phyloP scores from a whole-genome alignment of 768 basidiomycete species.

The Trametes cubensis region DNA sequence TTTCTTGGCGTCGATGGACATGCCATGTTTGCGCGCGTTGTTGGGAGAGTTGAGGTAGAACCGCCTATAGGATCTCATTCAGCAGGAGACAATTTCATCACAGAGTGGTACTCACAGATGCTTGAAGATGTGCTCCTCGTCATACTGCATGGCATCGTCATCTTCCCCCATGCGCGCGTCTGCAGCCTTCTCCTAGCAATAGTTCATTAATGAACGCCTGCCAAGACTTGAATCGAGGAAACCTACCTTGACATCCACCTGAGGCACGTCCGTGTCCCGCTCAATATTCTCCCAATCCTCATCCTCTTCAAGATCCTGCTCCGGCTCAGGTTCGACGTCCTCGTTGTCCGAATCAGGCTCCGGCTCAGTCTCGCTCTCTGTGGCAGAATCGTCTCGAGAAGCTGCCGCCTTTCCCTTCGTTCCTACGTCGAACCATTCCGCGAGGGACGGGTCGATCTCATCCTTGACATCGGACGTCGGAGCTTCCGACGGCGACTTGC shows the following conservation, averaged over 20 bases:
- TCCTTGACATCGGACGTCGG: slow-evolving; percentile 31
- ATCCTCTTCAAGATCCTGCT: slow-evolving; percentile 28
- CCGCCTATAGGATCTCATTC: slow-evolving; percentile 47
- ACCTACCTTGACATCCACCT: neutral
- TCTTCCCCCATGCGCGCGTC: slow-evolving; percentile 74
- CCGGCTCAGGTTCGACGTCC: slow-evolving; percentile 44
- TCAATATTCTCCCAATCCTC: slow-evolving; percentile 46
- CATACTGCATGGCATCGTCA: slow-evolving; percentile 72
- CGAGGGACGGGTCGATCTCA: slow-evolving; percentile 47
- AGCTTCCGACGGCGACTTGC: slow-evolving; percentile 4
- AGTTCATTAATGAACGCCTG: neutral
- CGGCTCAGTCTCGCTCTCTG: slow-evolving; percentile 63
- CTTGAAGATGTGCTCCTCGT: slow-evolving; percentile 75
- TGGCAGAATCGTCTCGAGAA: slow-evolving; percentile 36
- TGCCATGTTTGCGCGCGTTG: slow-evolving; percentile 68
- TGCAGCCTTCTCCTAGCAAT: slow-evolving; percentile 3
- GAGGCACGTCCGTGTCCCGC: slow-evolving; percentile 7
- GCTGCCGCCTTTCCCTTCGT: slow-evolving; percentile 24
- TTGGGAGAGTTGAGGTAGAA: slow-evolving; percentile 87
- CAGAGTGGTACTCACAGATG: slow-evolving; percentile 62
- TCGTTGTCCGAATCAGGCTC: slow-evolving; percentile 73
- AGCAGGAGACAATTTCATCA: slow-evolving; percentile 4
- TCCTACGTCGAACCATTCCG: slow-evolving; percentile 63
- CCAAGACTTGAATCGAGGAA: no score
- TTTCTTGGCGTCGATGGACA: slow-evolving; percentile 57